Evolutionary conservation across 257 asterid genomes (phyloP).

Genomic region (Paulownia fortunei): DNA sequence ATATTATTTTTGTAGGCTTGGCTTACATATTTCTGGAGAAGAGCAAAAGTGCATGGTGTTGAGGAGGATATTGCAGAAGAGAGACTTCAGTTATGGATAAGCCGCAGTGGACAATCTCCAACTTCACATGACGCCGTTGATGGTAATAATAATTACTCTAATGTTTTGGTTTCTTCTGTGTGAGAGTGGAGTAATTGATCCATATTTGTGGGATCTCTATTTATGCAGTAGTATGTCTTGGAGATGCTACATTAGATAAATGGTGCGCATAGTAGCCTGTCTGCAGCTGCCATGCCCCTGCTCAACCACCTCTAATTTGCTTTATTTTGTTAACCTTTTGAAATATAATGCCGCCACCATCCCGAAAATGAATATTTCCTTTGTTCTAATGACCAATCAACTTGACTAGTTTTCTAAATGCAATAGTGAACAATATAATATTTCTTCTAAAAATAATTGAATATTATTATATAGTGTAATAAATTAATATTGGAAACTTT

Average conservation of each 20-base stretch:
- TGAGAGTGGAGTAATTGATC: background rate
- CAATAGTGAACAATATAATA: background rate
- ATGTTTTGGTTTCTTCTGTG: background rate
- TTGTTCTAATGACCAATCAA: background rate
- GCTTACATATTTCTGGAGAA: constrained; percentile 99
- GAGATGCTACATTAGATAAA: background rate
- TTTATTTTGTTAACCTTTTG: background rate
- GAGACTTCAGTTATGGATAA: constrained; percentile 84
- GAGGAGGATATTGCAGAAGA: constrained; percentile 99
- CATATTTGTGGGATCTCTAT: constrained; percentile 4
- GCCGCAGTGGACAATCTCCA: constrained; percentile 85
- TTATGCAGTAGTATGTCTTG: background rate
- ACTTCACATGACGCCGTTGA: constrained; percentile 95
- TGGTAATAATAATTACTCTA: constrained; percentile 52
- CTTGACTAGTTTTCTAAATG: constrained; percentile 6
- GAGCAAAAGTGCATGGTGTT: constrained; percentile 88
- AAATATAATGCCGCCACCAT: background rate
- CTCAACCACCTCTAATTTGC: background rate
- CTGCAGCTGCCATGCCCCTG: background rate
- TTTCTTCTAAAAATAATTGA: background rate
- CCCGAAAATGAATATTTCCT: background rate
- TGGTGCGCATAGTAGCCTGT: background rate
- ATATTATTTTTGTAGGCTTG: constrained; percentile 69
- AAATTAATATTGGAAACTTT: background rate
- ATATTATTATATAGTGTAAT: background rate